These are phyloP conservation scores for Lithocarpus polystachyus DNA, from an alignment of 306 rosid genomes.

Conservation along the genomic window DNA sequence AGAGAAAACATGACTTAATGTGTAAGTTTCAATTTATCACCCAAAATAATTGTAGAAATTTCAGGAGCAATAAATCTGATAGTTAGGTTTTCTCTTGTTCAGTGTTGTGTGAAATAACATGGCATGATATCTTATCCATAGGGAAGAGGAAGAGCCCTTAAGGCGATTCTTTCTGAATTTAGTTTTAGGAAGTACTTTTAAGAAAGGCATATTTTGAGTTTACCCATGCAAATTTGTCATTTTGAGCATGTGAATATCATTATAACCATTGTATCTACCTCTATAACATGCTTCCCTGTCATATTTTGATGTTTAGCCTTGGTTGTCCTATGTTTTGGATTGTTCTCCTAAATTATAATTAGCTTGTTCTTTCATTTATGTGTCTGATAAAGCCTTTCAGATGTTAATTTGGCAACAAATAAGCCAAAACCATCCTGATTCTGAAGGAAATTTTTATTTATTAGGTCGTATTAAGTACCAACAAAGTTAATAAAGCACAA, in stretches of 20 bases:
- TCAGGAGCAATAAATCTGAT: neutral
- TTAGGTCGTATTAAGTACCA: conserved; percentile 31
- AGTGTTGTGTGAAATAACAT: neutral
- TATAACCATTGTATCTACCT: neutral
- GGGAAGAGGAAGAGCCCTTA: neutral
- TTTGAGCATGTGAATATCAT: neutral
- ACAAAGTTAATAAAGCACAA: conserved; percentile 28
- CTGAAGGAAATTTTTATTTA: conserved; percentile 1
- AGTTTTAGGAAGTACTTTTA: neutral
- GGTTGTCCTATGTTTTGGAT: neutral
- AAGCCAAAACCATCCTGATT: neutral
- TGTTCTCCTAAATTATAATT: neutral
- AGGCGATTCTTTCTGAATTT: neutral
- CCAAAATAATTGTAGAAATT: neutral
- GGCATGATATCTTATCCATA: neutral
- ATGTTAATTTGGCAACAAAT: neutral
- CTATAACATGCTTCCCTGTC: neutral
- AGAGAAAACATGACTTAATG: neutral
- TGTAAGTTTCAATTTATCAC: neutral
- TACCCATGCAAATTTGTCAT: neutral
- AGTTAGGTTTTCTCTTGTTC: neutral
- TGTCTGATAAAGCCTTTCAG: neutral
- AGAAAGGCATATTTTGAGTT: neutral
- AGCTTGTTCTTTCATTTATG: neutral
- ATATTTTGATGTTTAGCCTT: neutral